phyloP scores from a whole-genome alignment of 257 asterid species.

The Penstemon barbatus region DNA sequence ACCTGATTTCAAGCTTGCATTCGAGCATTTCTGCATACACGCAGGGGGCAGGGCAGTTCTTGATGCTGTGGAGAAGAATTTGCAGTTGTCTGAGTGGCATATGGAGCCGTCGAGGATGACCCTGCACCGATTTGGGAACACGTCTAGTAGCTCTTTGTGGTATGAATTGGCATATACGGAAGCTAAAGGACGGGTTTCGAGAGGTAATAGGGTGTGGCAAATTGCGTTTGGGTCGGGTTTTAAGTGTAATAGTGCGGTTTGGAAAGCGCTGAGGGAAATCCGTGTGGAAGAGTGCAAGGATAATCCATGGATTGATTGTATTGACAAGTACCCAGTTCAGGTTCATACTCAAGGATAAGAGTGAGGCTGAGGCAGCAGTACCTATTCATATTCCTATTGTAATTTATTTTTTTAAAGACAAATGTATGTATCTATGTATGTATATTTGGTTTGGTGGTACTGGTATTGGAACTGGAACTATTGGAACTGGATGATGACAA shows the following conservation, averaged over 20 bases:
- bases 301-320: slow-evolving; percentile 53
- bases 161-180: slow-evolving; percentile 54
- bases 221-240: slow-evolving; percentile 67
- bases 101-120: slow-evolving; percentile 75
- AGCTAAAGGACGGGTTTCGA: slow-evolving; percentile 43
- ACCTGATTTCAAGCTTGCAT: slow-evolving; percentile 60
- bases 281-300: slow-evolving; percentile 26
- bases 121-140: slow-evolving; percentile 57
- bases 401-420: not conserved
- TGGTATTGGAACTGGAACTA: too few species aligned
- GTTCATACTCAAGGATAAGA: not conserved
- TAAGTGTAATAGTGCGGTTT: slow-evolving; percentile 61
- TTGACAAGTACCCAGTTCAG: slow-evolving; percentile 45
- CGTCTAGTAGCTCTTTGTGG: slow-evolving; percentile 63
- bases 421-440: too few species aligned
- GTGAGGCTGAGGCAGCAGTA: not conserved
- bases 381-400: too few species aligned
- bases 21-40: slow-evolving; percentile 64
- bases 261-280: slow-evolving; percentile 49
- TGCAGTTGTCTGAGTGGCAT: slow-evolving; percentile 52
- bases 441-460: too few species aligned
- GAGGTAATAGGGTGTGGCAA: slow-evolving; percentile 56
- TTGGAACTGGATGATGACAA: too few species aligned
- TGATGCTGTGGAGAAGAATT: slow-evolving; percentile 55
- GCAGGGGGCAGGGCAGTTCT: slow-evolving; percentile 61